phyloP scores from a whole-genome alignment of 2,329 filamentous ascomycete genomes.

The Zasmidium citrigriseum region DNA sequence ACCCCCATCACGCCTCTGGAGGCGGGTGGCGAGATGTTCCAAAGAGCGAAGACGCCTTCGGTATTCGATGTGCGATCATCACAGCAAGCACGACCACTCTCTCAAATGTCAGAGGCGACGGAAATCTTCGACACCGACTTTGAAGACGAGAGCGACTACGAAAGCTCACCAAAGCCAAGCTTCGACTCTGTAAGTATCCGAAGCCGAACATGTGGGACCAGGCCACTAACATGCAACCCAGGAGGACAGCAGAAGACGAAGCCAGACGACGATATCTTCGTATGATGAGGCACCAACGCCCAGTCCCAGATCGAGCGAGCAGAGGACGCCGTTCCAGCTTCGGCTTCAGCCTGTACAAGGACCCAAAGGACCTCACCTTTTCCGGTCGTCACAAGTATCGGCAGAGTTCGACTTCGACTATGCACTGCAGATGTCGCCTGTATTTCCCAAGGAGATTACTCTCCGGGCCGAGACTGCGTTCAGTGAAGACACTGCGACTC shows the following conservation, averaged over 20 bases:
- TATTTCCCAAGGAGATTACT: conserved; percentile 65
- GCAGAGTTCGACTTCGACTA: conserved; percentile 52
- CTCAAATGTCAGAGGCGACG: conserved; percentile 65
- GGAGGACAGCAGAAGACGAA: conserved; percentile 62
- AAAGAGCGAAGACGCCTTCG: conserved; percentile 51
- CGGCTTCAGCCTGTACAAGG: conserved; percentile 72
- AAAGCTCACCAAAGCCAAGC: conserved; percentile 62
- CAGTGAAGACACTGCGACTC: conserved; percentile 36
- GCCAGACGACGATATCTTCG: conserved; percentile 83
- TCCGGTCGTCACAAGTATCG: conserved; percentile 68
- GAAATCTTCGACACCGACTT: conserved; percentile 77
- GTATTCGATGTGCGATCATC: conserved; percentile 57
- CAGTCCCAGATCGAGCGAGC: conserved; percentile 57
- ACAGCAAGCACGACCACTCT: conserved; percentile 34
- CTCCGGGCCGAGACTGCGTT: conserved; percentile 44
- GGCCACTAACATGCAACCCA: conserved; percentile 27
- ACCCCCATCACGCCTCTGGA: conserved; percentile 47
- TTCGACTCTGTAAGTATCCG: conserved; percentile 66
- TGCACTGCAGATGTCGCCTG: conserved; percentile 69
- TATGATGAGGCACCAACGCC: conserved; percentile 84
- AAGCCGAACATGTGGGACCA: not conserved
- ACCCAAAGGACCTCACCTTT: conserved; percentile 82
- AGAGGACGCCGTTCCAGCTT: conserved; percentile 62
- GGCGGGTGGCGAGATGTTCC: conserved; percentile 50
- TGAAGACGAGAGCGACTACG: conserved; percentile 65